Conservation (phyloP, 1,284 basidiomycete species). For the Leccinum griseonigrum region DNA sequence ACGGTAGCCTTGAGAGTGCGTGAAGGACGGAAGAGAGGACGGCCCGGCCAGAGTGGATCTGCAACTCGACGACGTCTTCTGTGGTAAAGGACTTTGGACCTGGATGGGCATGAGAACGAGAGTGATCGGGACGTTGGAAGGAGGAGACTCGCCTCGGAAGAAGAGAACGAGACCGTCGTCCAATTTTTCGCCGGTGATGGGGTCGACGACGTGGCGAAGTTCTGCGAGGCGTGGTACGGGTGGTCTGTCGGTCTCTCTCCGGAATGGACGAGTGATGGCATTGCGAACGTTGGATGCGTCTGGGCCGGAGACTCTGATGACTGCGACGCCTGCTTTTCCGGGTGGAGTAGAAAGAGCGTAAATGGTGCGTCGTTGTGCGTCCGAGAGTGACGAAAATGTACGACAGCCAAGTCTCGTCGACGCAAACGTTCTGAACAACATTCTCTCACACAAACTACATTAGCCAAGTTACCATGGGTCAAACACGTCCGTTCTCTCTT, state of each 20-base stretch:
- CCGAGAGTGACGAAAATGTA: conserved; percentile 36
- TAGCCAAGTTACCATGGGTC: conserved; percentile 53
- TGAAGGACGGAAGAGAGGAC: conserved; percentile 67
- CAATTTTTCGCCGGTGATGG: conserved; percentile 57
- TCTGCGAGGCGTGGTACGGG: conserved; percentile 66
- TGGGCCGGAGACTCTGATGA: conserved; percentile 81
- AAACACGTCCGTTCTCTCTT: conserved; percentile 60
- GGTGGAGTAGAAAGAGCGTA: conserved; percentile 85
- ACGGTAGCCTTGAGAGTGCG: conserved; percentile 57
- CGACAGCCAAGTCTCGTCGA: neutral
- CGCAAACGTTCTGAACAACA: neutral
- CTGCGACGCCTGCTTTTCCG: conserved; percentile 79
- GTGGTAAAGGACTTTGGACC: conserved; percentile 78
- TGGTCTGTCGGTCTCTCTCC: conserved; percentile 11
- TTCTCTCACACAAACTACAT: neutral
- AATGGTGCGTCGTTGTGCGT: conserved; percentile 70
- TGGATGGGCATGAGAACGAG: conserved; percentile 26
- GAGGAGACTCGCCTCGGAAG: conserved; percentile 59
- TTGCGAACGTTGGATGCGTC: conserved; percentile 59
- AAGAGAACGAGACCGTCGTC: conserved; percentile 82
- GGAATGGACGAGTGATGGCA: conserved; percentile 38
- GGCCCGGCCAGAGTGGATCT: conserved; percentile 85
- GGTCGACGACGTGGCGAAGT: conserved; percentile 68
- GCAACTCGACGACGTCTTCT: conserved; percentile 81
- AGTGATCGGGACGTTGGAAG: neutral